Evolutionary conservation across 306 rosid species (phyloP), one percentile per base, ranked within the genome.

Genomic region (Fragaria vesca): DNA sequence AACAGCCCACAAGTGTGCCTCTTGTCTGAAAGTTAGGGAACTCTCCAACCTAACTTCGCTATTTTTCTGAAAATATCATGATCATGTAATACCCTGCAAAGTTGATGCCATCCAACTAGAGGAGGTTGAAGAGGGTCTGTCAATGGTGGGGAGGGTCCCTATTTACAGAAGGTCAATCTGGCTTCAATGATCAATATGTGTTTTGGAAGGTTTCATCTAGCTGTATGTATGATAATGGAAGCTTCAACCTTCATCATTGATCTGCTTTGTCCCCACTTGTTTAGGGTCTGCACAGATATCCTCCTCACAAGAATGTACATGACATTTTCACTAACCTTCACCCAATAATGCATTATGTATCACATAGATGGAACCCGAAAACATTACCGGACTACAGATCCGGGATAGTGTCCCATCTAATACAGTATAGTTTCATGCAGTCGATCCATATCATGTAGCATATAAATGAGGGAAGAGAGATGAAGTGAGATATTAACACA

Each of bases 1-100:
- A 8, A 32, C 82, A 84, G 77, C 58, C 82, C 87, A 73, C 84
- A 80, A 77, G 77, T 24, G 60, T 73, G 84, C 71, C 66, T 54
- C 84, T 78, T 84, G 87, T 77, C 84, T 40, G 47, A 46, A 43
- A 1, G 60, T 30, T 78, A 45, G 84, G 82, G 74, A 51, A 77
- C 78, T 80, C 65, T 69, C 13, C 36, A 45, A 67, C 72, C 69
- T 2, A 69, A 69, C 54, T 43, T 75, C 18, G 50, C 66, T 36
- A 48, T 58, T 43, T 43, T 51, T 55, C 20, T 21, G 63, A 57
- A 34, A 18, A 17, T 16, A 15, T 32, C 46, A 16, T 6, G 40
- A 42, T 46, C 42, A 20, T 54, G 60, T n/a, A 54, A n/a, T 43
- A 6, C 26, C 24, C 61, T 54, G 60, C 61, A 54, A 54, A 54